Evolutionary conservation across 192 early-diverging fungal genomes (phyloP).

Genomic region (Backusella tarrabulga): DNA sequence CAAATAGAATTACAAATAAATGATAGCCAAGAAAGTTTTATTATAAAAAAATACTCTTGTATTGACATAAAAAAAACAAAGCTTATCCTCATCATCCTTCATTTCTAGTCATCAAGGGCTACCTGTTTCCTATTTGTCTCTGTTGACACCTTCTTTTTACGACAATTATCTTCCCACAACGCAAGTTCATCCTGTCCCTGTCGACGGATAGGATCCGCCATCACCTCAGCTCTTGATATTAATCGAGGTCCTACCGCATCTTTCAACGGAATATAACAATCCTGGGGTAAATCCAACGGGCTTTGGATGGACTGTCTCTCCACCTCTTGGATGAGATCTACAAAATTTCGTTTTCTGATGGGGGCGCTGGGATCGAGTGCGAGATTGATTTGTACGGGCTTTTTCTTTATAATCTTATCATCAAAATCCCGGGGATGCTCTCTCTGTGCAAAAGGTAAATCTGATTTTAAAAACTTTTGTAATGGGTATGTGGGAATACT

Average conservation of each 20-base stretch:
- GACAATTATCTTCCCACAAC: slow-evolving; percentile 7
- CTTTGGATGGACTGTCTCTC: not conserved
- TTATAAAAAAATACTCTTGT: too few species aligned
- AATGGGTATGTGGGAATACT: not conserved
- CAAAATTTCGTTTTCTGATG: not conserved
- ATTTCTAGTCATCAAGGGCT: not conserved
- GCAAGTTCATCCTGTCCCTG: slow-evolving; percentile 6
- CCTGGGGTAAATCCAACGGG: slow-evolving; percentile 1
- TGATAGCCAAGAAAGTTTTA: too few species aligned
- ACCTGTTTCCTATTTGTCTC: not conserved
- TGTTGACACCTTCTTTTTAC: not conserved
- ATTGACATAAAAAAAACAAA: not conserved
- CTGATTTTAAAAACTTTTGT: slow-evolving; percentile 11
- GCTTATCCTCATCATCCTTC: not conserved
- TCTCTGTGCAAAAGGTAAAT: not conserved
- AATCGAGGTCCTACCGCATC: not conserved
- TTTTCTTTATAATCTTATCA: not conserved
- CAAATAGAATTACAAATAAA: too few species aligned
- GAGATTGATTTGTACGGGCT: not conserved
- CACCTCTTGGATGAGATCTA: not conserved
- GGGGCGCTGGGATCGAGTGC: not conserved
- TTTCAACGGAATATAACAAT: not conserved
- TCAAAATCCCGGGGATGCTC: not conserved
- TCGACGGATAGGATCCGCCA: slow-evolving; percentile 14
- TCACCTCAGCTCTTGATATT: slow-evolving; percentile 10